Evolutionary conservation across 176 grass and related monocot species (phyloP), one percentile per base, ranked within the genome.

Genomic region (Tillandsia leiboldiana): DNA sequence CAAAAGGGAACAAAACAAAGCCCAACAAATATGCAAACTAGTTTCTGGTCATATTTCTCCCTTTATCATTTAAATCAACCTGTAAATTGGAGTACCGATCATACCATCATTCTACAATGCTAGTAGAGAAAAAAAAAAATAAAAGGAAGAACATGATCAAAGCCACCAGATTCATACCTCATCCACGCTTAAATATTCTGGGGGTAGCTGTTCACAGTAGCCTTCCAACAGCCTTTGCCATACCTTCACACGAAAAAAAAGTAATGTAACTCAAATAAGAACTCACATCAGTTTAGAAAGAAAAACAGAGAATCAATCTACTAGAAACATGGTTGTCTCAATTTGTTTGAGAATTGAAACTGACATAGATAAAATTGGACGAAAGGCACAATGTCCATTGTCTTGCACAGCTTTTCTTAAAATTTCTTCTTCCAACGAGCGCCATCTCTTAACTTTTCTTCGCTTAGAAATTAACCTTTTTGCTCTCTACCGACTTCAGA

Each of bases 11-110:
- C 28, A 29, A 29, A 29, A 29, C 28, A 2, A 29, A 2, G 28
- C 28, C 28, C 28, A 3, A 2, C 28, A 29, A 29, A 29, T 1
- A 29, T 29, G 28, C 2, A 57, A 57, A 17, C 64, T 62, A 18
- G 49, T 79, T 75, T 18, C 79, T 79, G 26, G 23, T 84, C 87
- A 96, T 90, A 62, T 96, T 96, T 69, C 91, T 85, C 91, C 91
- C 90, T 42, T 96, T 96, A 58, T 96, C 91, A 73, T 96, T 96
- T 76, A 96, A 73, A 62, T 96, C 91, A 63, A 71, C 73, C 91
- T 96, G 62, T 67, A 49, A 22, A 28, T 68, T 51, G n/a, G 26
- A 33, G 27, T 67, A 29, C 20, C 20, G 20, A 20, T 29, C 28
- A 29, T 29, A 29, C 24, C 24, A 24, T 24, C 24, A 24, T 29